Evolutionary conservation across 202 grass and related monocot species (phyloP), one percentile per base, ranked within the genome.

Genomic region (Digitaria exilis): DNA sequence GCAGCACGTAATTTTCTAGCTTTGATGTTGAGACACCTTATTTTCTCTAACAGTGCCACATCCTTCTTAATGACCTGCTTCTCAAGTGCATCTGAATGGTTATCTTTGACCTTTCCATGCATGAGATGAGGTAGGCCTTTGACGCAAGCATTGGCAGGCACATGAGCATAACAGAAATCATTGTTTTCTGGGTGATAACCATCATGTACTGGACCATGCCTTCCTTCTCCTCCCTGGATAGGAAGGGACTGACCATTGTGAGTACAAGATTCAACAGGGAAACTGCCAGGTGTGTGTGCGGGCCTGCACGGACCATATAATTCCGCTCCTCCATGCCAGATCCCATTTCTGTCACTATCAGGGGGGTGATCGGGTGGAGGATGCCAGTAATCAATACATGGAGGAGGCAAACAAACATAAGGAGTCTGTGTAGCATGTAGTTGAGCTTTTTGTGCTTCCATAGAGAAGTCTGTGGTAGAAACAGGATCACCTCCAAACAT

Each of bases 1-100:
- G 48, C 44, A 39, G 64, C 67, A 80, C 68, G 21, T 50, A 81
- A 49, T 55, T 69, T 83, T 79, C 90, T 87, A 86, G 86, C 85
- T 91, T 97, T 97, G 76, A 77, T 88, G 75, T 97, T 97, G 83
- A 92, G 70, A 59, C 67, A 89, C 84, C 81, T 92, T 80, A 97
- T 92, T 80, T 97, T 97, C 77, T 94, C 83, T 63, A 94, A 87
- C 34, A 97, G 35, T 39, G 64, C 50, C 52, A 85, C n/a, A 80
- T 89, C 91, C 84, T 92, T 94, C 65, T 80, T 86, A 42, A 87
- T 85, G 77, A 84, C 32, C 79, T 92, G 69, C 76, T 89, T 82
- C 82, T 86, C 64, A 72, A 67, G 74, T 58, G 62, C 69, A 63
- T 60, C 74, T 62, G 78, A 67, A 80, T 13, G 43, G 56, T 45